Evolutionary conservation across 805 yeast genomes (phyloP).

Genomic region (Starmerella geochares): DNA sequence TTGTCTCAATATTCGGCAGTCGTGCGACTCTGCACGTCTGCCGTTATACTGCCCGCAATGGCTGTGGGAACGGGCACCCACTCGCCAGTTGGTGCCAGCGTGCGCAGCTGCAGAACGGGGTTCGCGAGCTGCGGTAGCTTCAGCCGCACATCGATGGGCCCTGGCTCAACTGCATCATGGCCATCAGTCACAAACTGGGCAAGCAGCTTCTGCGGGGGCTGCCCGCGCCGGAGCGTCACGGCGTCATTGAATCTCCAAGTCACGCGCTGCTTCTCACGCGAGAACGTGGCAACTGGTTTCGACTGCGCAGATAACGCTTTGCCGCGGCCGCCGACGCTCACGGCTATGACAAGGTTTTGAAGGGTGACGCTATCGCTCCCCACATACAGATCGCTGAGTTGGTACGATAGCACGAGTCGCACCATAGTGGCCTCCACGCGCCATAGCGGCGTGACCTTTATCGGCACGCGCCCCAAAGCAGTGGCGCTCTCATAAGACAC

Average conservation of each 20-base stretch:
- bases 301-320: conserved; percentile 61
- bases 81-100: conserved; percentile 18
- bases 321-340: conserved; percentile 42
- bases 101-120: conserved; percentile 20
- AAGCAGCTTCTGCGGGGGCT: conserved; percentile 55
- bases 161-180: conserved; percentile 50
- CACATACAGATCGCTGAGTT: conserved; percentile 42
- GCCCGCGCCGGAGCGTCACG: conserved; percentile 33
- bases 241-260: conserved; percentile 61
- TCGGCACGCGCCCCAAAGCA: conserved; percentile 44
- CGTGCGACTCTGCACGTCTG: not conserved
- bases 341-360: conserved; percentile 52
- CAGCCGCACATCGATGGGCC: conserved; percentile 54
- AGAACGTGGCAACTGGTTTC: conserved; percentile 86
- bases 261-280: conserved; percentile 72
- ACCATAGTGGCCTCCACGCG: conserved; percentile 77
- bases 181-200: conserved; percentile 79
- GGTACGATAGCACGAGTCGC: conserved; percentile 66
- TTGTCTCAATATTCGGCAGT: not conserved
- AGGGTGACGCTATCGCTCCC: conserved; percentile 37
- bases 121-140: conserved; percentile 13
- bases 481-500: conserved; percentile 53
- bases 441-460: conserved; percentile 75
- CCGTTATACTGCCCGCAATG: conserved; percentile 12
- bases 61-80: conserved; percentile 24